Base-by-base conservation (phyloP, 306 rosid genomes). In the Medicago lupulina region DNA sequence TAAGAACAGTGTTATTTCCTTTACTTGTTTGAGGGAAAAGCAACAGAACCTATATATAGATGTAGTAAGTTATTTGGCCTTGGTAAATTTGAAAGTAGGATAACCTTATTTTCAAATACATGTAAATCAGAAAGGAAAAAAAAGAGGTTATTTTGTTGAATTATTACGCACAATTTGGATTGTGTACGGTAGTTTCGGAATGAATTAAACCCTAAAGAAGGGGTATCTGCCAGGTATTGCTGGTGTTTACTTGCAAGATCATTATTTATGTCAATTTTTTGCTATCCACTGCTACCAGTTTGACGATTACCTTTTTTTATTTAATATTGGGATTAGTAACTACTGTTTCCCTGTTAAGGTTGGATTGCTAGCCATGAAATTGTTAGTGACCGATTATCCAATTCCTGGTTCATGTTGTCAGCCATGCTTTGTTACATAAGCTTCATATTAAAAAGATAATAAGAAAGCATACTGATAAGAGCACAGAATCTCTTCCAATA, bases 111-210 rank as follows among this genome's bases (percentile, higher is more conserved):
- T 18, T n/a, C 17, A 0, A 76, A 43, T 62, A 18, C 11, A 34
- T 78, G 79, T 63, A 61, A 73, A 60, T 64, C 46, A 19, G 60
- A 53, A 59, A n/a, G n/a, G n/a, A n/a, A n/a, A n/a, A n/a, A 23
- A 49, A 50, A 8, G 40, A 8, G 50, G 16, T 71, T 53, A 70
- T 43, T 54, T 13, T 70, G 43, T 51, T 51, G 51, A 51, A 5
- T 5, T 78, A 40, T 70, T 76, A 17, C 36, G 15, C 44, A 40
- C 54, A n/a, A 40, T 76, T 15, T 40, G 74, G 54, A 66, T 43
- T 57, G 8, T 31, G 67, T 68, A 55, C 19, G 7, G 34, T 9
- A 54, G 57, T 74, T 66, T 74, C 70, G 12, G 8, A 14, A 36
- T 58, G 19, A 57, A 44, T 28, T 23, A 0, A 9, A 23, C 60